Conservation (phyloP, 176 grass and related monocot genomes). For the Carex pumila region DNA sequence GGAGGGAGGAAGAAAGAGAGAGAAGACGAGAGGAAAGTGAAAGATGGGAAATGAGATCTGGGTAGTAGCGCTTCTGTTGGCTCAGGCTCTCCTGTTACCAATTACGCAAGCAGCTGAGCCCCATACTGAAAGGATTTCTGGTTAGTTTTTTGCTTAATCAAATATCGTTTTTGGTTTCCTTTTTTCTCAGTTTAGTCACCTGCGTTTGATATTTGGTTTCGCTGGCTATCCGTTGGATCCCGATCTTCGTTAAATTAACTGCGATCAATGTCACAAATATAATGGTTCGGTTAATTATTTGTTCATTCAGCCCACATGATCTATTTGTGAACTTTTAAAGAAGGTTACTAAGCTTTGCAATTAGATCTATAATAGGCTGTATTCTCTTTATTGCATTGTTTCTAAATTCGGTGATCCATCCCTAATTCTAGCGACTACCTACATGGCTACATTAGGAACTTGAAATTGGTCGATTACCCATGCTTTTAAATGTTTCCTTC, state of each 20-base stretch:
- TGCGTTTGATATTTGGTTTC: not conserved
- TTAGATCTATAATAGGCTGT: conserved; percentile 11
- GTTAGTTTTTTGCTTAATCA: conserved; percentile 16
- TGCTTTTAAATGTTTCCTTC: not conserved
- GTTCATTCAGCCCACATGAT: not conserved
- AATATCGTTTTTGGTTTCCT: not conserved
- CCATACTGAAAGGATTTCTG: conserved; percentile 39
- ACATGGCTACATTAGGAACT: not conserved
- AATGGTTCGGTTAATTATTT: conserved; percentile 9
- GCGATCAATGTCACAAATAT: conserved; percentile 10
- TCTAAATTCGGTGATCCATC: conserved; percentile 8
- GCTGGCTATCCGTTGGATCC: not conserved
- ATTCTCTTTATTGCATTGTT: conserved; percentile 3
- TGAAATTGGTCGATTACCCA: not conserved
- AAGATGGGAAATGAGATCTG: conserved; percentile 28
- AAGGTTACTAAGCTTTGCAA: not conserved
- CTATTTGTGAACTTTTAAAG: conserved; percentile 9
- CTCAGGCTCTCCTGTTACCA: conserved; percentile 2
- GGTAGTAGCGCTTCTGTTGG: conserved; percentile 22
- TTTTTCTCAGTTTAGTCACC: not conserved
- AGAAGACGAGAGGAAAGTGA: not conserved
- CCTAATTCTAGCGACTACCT: not conserved
- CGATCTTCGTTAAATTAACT: conserved; percentile 11
- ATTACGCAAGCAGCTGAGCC: conserved; percentile 4
- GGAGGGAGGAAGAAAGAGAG: not conserved